phyloP scores from a whole-genome alignment of 805 yeast species.

The Candida sanyiensis region DNA sequence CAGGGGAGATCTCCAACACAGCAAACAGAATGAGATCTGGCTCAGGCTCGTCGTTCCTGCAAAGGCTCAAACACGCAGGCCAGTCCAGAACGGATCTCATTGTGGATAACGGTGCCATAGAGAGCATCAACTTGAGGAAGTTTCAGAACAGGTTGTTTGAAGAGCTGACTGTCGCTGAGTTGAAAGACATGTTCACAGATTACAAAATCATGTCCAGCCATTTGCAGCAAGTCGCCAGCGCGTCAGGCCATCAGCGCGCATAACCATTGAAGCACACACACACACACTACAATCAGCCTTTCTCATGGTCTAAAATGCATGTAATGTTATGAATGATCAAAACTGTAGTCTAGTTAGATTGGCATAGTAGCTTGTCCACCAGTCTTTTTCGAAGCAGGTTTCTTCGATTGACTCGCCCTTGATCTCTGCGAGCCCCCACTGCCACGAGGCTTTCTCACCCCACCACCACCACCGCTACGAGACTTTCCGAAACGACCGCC shows the following conservation, averaged over 20 bases:
- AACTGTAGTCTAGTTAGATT: neutral
- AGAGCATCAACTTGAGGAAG: constrained; percentile 11
- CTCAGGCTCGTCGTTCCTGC: constrained; percentile 5
- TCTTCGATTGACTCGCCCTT: neutral
- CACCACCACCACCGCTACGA: neutral
- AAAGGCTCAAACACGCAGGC: constrained; percentile 4
- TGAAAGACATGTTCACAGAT: constrained; percentile 18
- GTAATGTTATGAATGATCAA: neutral
- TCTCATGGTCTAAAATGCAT: neutral
- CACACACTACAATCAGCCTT: no score
- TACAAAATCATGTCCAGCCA: constrained; percentile 9
- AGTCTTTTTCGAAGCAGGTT: neutral
- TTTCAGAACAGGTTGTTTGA: constrained; percentile 14
- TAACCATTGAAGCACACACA: no score
- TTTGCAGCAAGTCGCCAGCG: neutral
- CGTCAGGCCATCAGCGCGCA: no score
- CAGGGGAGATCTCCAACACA: neutral
- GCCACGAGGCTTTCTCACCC: neutral
- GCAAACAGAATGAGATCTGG: constrained; percentile 8
- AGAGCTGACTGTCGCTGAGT: constrained; percentile 16
- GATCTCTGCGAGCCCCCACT: neutral
- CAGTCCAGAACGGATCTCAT: neutral
- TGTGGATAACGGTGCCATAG: neutral
- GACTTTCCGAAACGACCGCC: no score
- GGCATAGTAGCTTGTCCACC: constrained; percentile 2